A percentile compares a stretch with the other conserved stretches of the same genome.
Conservation (phyloP, 495 filamentous ascomycete species). For the Aspergillus sclerotioniger region DNA sequence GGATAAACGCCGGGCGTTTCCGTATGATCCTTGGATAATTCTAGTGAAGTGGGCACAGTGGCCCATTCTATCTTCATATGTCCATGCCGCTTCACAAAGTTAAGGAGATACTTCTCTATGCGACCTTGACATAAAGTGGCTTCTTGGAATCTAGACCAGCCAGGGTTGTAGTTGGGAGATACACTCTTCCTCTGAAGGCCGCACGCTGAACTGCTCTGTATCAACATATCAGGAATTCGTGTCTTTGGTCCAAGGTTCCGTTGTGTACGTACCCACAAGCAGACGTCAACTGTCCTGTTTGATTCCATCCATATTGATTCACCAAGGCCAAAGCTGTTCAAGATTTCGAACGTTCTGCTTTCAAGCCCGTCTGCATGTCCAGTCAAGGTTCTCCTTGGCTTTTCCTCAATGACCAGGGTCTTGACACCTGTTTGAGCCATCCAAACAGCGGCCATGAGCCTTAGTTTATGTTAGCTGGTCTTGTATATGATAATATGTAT, state of each 20-base stretch:
- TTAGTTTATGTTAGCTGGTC: not conserved
- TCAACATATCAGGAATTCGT: not conserved
- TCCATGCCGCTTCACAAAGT: slow-evolving; percentile 35
- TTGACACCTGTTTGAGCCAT: slow-evolving; percentile 54
- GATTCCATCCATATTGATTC: slow-evolving; percentile 56
- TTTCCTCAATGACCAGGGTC: slow-evolving; percentile 55
- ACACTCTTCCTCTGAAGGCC: slow-evolving; percentile 4
- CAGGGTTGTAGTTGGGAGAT: slow-evolving; percentile 4
- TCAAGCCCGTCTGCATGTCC: slow-evolving; percentile 19
- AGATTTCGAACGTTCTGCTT: slow-evolving; percentile 52
- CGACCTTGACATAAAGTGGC: slow-evolving; percentile 51
- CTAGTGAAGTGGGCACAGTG: slow-evolving; percentile 37
- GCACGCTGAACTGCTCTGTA: not conserved
- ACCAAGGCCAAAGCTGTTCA: slow-evolving; percentile 59
- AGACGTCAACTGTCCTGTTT: slow-evolving; percentile 46
- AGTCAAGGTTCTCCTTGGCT: not conserved
- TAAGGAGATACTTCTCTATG: slow-evolving; percentile 51
- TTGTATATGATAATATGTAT: not conserved
- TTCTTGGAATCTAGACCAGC: slow-evolving; percentile 48
- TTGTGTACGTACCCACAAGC: slow-evolving; percentile 23
- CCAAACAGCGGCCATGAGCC: slow-evolving; percentile 57
- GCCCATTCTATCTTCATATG: slow-evolving; percentile 34
- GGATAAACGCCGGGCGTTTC: slow-evolving; percentile 47
- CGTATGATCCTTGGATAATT: slow-evolving; percentile 24
- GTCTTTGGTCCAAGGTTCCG: not conserved